A percentile compares a stretch with the other conserved stretches of the same genome.
These are phyloP conservation scores for Fonsecaea multimorphosa DNA, from an alignment of 2,329 filamentous ascomycete genomes.

Conservation along the genomic window DNA sequence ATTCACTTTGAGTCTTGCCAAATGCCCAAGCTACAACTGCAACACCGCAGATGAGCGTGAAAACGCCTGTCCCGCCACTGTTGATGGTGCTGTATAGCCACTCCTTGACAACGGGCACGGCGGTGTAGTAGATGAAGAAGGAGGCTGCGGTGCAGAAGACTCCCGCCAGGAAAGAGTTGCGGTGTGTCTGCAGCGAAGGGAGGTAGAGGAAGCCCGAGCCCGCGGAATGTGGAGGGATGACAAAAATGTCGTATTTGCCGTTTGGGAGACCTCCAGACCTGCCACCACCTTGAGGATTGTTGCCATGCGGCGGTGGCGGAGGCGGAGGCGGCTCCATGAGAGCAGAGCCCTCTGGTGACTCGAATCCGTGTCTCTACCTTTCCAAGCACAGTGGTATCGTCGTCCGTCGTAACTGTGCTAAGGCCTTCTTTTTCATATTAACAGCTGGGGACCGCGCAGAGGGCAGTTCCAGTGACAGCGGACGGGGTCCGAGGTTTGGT, in stretches of 20 bases:
- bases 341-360: conserved; percentile 30
- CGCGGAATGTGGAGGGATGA: conserved; percentile 89
- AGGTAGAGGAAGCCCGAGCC: conserved; percentile 91
- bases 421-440: conserved; percentile 37
- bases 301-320: conserved; percentile 84
- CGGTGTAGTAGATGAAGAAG: conserved; percentile 73
- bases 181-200: conserved; percentile 82
- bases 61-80: conserved; percentile 74
- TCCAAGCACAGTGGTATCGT: conserved; percentile 24
- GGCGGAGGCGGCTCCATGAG: conserved; percentile 66
- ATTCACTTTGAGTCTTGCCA: conserved; percentile 67
- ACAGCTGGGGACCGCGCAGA: conserved; percentile 15
- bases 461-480: conserved; percentile 15
- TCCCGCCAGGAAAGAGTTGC: conserved; percentile 90
- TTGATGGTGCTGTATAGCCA: conserved; percentile 76
- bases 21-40: conserved; percentile 79
- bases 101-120: conserved; percentile 73
- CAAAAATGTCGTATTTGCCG: conserved; percentile 96
- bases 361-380: conserved; percentile 24
- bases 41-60: conserved; percentile 73
- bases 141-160: conserved; percentile 76
- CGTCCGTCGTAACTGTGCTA: conserved; percentile 19
- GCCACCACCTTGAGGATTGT: conserved; percentile 69
- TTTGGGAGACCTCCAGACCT: conserved; percentile 71
- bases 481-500: conserved; percentile 22